Evolutionary conservation across 164 flowering plant genomes (phyloP).

Genomic region (Pachysandra terminalis): DNA sequence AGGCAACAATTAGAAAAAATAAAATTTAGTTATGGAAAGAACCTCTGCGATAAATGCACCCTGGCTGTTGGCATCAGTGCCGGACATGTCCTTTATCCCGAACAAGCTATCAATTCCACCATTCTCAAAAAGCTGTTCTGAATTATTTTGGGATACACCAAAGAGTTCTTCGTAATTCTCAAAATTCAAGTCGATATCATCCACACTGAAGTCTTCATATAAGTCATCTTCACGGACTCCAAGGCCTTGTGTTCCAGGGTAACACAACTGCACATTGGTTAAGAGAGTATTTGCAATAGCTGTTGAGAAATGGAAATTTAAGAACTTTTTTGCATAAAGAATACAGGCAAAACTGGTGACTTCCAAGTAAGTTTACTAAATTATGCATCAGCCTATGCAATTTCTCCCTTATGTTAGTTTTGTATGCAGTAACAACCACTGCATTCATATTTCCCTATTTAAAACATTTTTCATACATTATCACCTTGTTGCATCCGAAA

Average conservation of each 20-base stretch:
- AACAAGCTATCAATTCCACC: constrained; percentile 78
- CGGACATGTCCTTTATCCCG: constrained; percentile 48
- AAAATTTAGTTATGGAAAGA: constrained; percentile 5
- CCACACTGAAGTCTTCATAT: constrained; percentile 66
- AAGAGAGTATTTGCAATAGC: neutral
- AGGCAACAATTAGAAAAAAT: constrained; percentile 5
- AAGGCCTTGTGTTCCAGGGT: constrained; percentile 39
- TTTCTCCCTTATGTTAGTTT: neutral
- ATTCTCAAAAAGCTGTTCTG: constrained; percentile 65
- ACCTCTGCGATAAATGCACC: constrained; percentile 57
- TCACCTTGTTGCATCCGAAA: too few relatives aligned
- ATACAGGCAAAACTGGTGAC: neutral
- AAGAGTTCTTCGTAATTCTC: constrained; percentile 91
- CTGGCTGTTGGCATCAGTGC: constrained; percentile 48
- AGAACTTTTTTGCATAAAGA: too few relatives aligned
- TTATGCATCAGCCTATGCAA: neutral
- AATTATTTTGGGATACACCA: constrained; percentile 51
- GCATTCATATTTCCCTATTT: too few relatives aligned
- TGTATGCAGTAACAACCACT: too few relatives aligned
- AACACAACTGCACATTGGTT: constrained; percentile 37
- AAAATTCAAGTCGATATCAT: constrained; percentile 69
- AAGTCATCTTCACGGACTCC: constrained; percentile 41
- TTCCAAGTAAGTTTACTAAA: neutral
- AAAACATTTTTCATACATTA: too few relatives aligned
- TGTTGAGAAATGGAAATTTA: neutral